Base-by-base conservation (phyloP, 1,139 yeast species). In the Diutina rugosa region DNA sequence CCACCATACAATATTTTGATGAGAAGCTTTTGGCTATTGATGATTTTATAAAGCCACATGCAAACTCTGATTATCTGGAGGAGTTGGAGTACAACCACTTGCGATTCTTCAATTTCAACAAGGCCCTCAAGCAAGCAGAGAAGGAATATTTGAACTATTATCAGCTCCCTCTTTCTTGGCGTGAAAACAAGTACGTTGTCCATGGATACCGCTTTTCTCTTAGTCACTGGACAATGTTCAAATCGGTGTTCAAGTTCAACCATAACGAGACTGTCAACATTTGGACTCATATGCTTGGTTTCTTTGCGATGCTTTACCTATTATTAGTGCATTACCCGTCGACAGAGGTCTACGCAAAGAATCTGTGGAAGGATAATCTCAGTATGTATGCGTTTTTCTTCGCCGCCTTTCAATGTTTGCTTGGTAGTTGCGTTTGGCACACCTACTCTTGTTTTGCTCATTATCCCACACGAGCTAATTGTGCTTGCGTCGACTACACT, bases 191-290 rank as follows among this genome's bases (percentile, higher is more conserved):
- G 58, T 90, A 81, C 67, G 89, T 93, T 58, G 75, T 87, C 45
- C 72, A 82, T 56, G 98, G 98, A 1, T 93, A 93, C 72, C 73
- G 98, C 60, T 93, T 93, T 70, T 84, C 87, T 57, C 74, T 81
- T 59, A 78, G 80, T 55, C 93, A 87, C 66, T 57, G 65, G 4
- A 77, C 79, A 58, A 87, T 95, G 65, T 64, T 83, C 46, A 67
- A 69, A 58, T 79, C 87, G 57, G 70, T 87, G 12, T 81, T 69
- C 66, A 80, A 61, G 66, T 87, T 71, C 62, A 68, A 73, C 62
- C 98, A 93, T 70, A 93, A 93, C 67, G 99, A 93, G 68, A 80
- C 96, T 0, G 80, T 89, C 69, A 93, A 93, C 70, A 90, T 93
- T 58, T 93, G 99, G 99, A 80, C 97, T 0, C 99, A 93, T 71